A percentile compares a stretch with the other conserved stretches of the same genome.
Conservation (phyloP, 768 basidiomycete genomes). For the Lactifluus rugatus region DNA sequence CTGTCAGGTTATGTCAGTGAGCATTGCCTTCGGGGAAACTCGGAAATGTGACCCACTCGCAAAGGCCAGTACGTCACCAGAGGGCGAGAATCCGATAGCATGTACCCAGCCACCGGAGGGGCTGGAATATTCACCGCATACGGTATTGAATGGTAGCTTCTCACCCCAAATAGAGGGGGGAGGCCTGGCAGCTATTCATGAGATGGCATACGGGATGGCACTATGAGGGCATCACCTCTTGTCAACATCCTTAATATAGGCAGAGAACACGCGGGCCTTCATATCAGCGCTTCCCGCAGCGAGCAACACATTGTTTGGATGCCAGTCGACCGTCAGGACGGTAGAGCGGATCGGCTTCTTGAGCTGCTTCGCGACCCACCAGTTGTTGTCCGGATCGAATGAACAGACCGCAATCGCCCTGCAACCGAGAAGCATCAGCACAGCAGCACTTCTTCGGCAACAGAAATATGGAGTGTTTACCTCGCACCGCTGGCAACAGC, state of each 20-base stretch:
- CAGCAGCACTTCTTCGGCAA: not conserved
- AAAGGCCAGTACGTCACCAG: constrained; percentile 90
- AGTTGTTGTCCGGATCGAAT: constrained; percentile 95
- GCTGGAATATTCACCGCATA: constrained; percentile 88
- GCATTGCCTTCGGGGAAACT: not conserved
- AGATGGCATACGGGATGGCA: not conserved
- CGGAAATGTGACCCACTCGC: constrained; percentile 53
- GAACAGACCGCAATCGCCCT: constrained; percentile 95
- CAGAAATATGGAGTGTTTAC: constrained; percentile 32
- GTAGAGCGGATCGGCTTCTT: constrained; percentile 98
- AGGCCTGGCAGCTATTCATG: constrained; percentile 44
- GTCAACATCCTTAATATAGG: constrained; percentile 97
- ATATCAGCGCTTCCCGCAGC: constrained; percentile 97
- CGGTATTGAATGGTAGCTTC: constrained; percentile 92
- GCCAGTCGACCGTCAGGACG: constrained; percentile 92
- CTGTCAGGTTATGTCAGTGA: constrained; percentile 32
- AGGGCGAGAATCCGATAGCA: constrained; percentile 89
- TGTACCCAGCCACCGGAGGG: constrained; percentile 97
- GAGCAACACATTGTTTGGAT: constrained; percentile 95
- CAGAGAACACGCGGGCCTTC: constrained; percentile 96
- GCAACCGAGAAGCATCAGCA: constrained; percentile 1
- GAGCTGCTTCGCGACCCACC: constrained; percentile 96
- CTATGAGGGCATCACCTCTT: constrained; percentile 47
- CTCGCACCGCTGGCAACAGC: constrained; percentile 95
- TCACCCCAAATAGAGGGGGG: constrained; percentile 93